Conservation (phyloP, 2,329 filamentous ascomycete genomes). For the Ceratocystiopsis brevicomis region DNA sequence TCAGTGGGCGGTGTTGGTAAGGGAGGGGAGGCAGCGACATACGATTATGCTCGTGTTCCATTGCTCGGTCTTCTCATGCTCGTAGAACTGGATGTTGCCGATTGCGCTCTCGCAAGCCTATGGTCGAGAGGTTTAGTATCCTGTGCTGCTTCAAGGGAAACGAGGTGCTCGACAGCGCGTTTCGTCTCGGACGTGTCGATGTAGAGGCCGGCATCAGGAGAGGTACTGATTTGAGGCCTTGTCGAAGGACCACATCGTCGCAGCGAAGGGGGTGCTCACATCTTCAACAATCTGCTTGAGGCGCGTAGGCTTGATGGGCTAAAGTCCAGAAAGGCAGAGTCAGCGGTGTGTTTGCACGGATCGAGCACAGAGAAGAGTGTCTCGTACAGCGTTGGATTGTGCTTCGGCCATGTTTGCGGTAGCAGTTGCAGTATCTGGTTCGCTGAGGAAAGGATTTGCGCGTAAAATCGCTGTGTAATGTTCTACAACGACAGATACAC, state of each 20-base stretch:
- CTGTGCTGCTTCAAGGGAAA: no score
- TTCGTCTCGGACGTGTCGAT: not conserved
- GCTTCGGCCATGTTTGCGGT: slow-evolving; percentile 4
- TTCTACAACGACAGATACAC: not conserved
- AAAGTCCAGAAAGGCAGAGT: not conserved
- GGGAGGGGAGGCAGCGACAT: slow-evolving; percentile 17
- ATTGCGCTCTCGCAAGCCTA: slow-evolving; percentile 73
- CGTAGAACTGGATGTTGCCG: slow-evolving; percentile 57
- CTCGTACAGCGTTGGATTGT: slow-evolving; percentile 4
- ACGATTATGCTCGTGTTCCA: slow-evolving; percentile 95
- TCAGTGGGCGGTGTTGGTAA: not conserved
- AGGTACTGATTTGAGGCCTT: no score
- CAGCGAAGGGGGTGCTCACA: slow-evolving; percentile 28
- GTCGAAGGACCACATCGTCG: no score
- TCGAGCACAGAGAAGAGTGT: not conserved
- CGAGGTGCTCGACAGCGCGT: not conserved
- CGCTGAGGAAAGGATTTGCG: not conserved
- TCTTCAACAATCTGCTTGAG: slow-evolving; percentile 74
- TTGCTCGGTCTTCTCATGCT: slow-evolving; percentile 63
- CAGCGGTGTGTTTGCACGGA: not conserved
- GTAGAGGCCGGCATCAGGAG: no score
- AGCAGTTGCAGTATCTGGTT: no score
- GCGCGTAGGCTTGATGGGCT: slow-evolving; percentile 60
- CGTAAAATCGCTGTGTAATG: not conserved
- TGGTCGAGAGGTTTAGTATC: not conserved